Evolutionary conservation across 2,329 filamentous ascomycete species (phyloP), one percentile per base, ranked within the genome.

Genomic region (Microcyclosporella mali): DNA sequence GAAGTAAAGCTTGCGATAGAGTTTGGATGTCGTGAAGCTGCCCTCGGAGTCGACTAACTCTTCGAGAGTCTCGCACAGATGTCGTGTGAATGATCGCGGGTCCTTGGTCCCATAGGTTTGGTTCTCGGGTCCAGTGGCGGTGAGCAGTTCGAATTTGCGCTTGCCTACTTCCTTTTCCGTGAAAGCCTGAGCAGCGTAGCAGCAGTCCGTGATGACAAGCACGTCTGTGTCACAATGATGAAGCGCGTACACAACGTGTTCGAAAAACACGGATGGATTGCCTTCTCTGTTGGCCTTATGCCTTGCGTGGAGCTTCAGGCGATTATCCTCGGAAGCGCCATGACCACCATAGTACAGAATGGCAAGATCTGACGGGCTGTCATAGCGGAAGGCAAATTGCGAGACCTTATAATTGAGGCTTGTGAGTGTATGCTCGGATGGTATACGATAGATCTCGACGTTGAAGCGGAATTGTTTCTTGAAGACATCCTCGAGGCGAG

Each of bases 311-410:
- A 43, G 35, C 9, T 43, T 38, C 21, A 43, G 34, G 15, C 27
- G 34, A 16, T 38, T 33, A 19, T 46, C 39, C 6, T 38, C 34
- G 15, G n/a, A 14, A 17, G 14, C 28, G 15, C 40, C 45, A 33
- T 47, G 45, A 6, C 40, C 45, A n/a, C 35, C 40, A n/a, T 47
- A 47, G n/a, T 47, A 47, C 6, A 47, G 17, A 4, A 47, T 47
- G 6, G 17, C 29, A 1, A 47, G 41, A 4, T 32, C 39, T 15
- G 38, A 17, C 2, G 45, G 35, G 19, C 29, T 33, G 15, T 47
- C 45, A n/a, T 40, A 47, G 3, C 36, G 35, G 11, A 35, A 31
- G 6, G 43, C 43, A 33, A 46, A 42, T 8, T 46, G 33, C 14
- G 39, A 16, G 11, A 38, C 28, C 19, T 41, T 41, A 9, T 30